Evolutionary conservation across 2,329 filamentous ascomycete genomes (phyloP), one percentile per base, ranked within the genome.

Genomic region (Endocalyx cinctus): DNA sequence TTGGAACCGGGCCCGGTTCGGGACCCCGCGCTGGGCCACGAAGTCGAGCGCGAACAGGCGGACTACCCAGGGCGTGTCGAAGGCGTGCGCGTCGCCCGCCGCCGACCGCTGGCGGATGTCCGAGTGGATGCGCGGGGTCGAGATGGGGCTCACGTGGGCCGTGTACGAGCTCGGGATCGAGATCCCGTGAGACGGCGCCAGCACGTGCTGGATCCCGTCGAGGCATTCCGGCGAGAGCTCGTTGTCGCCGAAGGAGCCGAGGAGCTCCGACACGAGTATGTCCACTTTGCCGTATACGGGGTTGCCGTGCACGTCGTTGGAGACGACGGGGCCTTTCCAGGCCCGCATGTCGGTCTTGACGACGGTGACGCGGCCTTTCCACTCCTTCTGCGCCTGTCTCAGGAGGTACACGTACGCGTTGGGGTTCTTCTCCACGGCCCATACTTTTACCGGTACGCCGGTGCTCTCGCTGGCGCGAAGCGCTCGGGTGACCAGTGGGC

Each of bases 291-390:
- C 73, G 45, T 77, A 65, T 5, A 70, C 63, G 11, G 70, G 67
- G 4, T 67, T 62, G 26, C 29, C 22, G n/a, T 58, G 54, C 26
- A 63, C 54, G 4, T 60, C 49, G 7, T 66, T 58, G 31, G 66
- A 63, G 13, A 72, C 52, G 1, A 76, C 55, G 2, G 90, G 90
- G 0, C 94, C 94, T 51, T 85, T 84, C 94, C 94, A 98, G 39
- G 83, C 83, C 30, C 92, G 82, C 92, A 98, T 98, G 58, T 98
- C 92, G 1, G 88, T 94, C 64, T 95, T 94, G 45, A 97, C 82
- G 19, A 98, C 77, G 2, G 82, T 89, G 14, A 96, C 90, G 33
- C 74, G 74, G 15, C 81, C 79, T 37, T 69, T 73, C 92, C 92
- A 98, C n/a, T 79, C 72, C 13, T 73, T 77, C 43, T 82, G 72